Base-by-base conservation (phyloP, 108 stramenopile species). In the Nitzschia sp. region DNA sequence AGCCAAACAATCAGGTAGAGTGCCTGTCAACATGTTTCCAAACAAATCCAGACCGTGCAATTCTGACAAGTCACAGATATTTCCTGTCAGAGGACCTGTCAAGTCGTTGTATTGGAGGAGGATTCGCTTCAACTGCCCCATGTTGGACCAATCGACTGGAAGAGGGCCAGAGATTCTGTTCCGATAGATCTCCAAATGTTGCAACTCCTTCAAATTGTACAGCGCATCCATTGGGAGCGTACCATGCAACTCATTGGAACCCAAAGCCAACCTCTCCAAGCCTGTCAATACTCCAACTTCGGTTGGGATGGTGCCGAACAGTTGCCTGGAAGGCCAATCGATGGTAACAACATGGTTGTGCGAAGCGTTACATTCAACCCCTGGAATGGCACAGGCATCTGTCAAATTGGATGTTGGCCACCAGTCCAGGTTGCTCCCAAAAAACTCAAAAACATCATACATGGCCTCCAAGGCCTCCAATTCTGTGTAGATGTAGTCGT, bases 141-240 rank as follows among this genome's bases (percentile, higher is more conserved):
- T 20, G 15, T 12, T n/a, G 12, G 57, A 39, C 57, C 57, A 58
- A 19, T n/a, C 8, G 3, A 2, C 8, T 3, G 61, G 61, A 2
- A 62, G 43, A 8, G 10, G 19, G 6, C 61, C 61, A 2, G 61
- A 22, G 11, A 62, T 43, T 10, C 43, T 1, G 43, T 62, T 62
- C 1, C 61, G 61, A 44, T 44, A 46, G 42, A 62, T 17, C 43
- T 62, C 61, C 24, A 62, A 62, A 46, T 62, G 61, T 46, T 62
- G 42, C 43, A 62, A 46, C 12, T 2, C 11, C 17, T 3, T 44
- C 17, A 65, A 10, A 10, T 52, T 12, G 29, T 21, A 34, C 2
- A 65, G 34, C 9, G 51, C 11, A 7, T 10, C 12, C 53, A 54
- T 54, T 2, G 63, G 63, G 0, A 65, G 29, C 15, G 51, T 53